Percentiles rank a stretch among this genome's conserved stretches.
phyloP scores from a whole-genome alignment of 768 basidiomycete species.

The Lactarius evosmus region DNA sequence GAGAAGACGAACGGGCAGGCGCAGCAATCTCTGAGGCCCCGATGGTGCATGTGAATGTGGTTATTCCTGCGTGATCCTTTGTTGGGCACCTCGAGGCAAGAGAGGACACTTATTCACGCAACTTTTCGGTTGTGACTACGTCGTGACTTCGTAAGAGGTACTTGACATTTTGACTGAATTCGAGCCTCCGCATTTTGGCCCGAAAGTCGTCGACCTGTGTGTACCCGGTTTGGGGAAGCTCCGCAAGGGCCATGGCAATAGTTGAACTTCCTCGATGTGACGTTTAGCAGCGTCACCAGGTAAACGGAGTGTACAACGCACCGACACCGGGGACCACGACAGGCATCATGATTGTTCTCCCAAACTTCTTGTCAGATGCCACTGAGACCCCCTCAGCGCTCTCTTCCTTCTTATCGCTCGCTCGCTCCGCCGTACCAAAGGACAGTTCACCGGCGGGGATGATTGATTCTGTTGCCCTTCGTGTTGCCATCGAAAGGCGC shows the following conservation, averaged over 20 bases:
- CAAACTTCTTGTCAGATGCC: conserved; percentile 36
- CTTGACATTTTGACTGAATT: conserved; percentile 72
- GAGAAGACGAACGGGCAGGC: conserved; percentile 69
- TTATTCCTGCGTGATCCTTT: conserved; percentile 91
- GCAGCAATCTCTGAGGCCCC: conserved; percentile 55
- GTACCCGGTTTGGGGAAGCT: conserved; percentile 85
- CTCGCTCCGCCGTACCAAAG: conserved; percentile 52
- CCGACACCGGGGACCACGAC: conserved; percentile 92
- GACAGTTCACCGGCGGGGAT: conserved; percentile 80
- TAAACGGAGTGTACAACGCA: conserved; percentile 38
- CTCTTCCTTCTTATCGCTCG: conserved; percentile 31
- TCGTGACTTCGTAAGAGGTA: no score
- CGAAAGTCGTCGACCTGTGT: conserved; percentile 91
- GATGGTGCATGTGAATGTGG: no score
- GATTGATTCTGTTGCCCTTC: conserved; percentile 82
- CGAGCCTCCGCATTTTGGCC: conserved; percentile 65
- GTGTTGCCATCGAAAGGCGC: conserved; percentile 57
- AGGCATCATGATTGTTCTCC: conserved; percentile 83
- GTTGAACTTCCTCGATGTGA: conserved; percentile 75
- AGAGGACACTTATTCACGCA: no score
- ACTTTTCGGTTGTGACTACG: conserved; percentile 94
- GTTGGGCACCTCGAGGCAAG: no score
- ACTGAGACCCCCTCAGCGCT: conserved; percentile 31
- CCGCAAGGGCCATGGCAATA: conserved; percentile 71
- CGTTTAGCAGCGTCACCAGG: background rate